Base-by-base conservation (phyloP, 257 asterid species). In the Mentha longifolia region DNA sequence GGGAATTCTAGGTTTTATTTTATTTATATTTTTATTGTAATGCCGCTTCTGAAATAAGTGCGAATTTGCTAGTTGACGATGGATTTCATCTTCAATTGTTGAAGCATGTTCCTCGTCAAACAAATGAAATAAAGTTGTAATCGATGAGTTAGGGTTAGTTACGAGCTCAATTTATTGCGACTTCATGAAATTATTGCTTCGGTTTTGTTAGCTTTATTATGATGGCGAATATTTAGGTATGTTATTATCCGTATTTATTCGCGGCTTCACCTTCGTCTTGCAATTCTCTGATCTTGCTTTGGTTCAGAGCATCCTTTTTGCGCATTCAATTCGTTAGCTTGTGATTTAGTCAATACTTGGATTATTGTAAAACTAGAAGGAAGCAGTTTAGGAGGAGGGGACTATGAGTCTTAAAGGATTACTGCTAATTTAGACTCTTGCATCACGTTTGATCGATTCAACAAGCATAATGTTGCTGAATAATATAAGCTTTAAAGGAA, bases 41-140 rank as follows among this genome's bases (percentile, higher is more conserved):
- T 58, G 65, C 14, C 12, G 51, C 25, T 70, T 71, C 37, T 68
- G 9, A 50, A 68, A 67, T 62, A 7, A 46, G 64, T 77, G 61
- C 30, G 28, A 6, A 41, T 65, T 65, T 41, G 20, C 31, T 50
- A 50, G 9, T 25, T 57, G 5, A 75, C 2, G 54, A 19, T 39
- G 61, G 37, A 14, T 42, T 68, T 3, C 25, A 17, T 30, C 47
- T 61, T 76, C 28, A 5, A 64, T 52, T 73, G 30, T 25, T 52
- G 22, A 57, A 51, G 64, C 10, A 60, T 66, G 41, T 15, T 41
- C 33, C 45, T 55, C 67, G 19, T 67, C 7, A 13, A n/a, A 25
- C 47, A 62, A 56, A 37, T 39, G 30, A 37, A 13, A 39, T 64
- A 3, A 39, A 28, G 31, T 47, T 67, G n/a, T 7, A 55, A 45